phyloP scores from a whole-genome alignment of 2,329 filamentous ascomycete genomes.

The Clarireedia sp. region DNA sequence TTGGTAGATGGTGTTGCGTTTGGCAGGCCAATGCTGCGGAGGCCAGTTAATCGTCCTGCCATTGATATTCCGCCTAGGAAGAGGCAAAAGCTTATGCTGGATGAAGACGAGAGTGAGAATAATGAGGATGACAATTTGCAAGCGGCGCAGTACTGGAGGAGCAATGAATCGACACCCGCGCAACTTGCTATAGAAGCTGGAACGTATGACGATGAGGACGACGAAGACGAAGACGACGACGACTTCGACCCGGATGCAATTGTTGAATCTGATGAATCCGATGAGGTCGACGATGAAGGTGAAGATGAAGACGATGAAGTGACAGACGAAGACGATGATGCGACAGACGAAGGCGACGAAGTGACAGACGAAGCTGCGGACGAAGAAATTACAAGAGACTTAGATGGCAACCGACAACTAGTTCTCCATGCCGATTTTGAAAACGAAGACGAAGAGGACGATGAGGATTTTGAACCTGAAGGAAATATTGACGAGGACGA shows the following conservation, averaged over 20 bases:
- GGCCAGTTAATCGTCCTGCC: slow-evolving; percentile 52
- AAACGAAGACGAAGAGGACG: slow-evolving; percentile 22
- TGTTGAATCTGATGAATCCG: slow-evolving; percentile 20
- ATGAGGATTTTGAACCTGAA: slow-evolving; percentile 23
- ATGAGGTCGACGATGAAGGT: slow-evolving; percentile 27
- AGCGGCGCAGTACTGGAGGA: slow-evolving; percentile 12
- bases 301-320: slow-evolving; percentile 18
- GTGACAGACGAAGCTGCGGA: slow-evolving; percentile 20
- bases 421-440: slow-evolving; percentile 30
- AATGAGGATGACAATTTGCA: slow-evolving; percentile 31
- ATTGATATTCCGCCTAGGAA: slow-evolving; percentile 70
- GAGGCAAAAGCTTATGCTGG: slow-evolving; percentile 44
- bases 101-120: slow-evolving; percentile 33
- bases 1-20: slow-evolving; percentile 81
- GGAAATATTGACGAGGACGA: slow-evolving; percentile 20
- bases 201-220: slow-evolving; percentile 19
- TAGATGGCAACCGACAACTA: slow-evolving; percentile 11
- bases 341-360: slow-evolving; percentile 22
- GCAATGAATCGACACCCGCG: slow-evolving; percentile 21
- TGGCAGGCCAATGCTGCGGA: slow-evolving; percentile 61
- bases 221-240: slow-evolving; percentile 12
- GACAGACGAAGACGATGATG: slow-evolving; percentile 19
- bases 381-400: no score
- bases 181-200: slow-evolving; percentile 11
- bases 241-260: slow-evolving; percentile 22